Evolutionary conservation across 352 stramenopile species (phyloP), one percentile per base, ranked within the genome.

Genomic region (Poterioochromonas sp.): DNA sequence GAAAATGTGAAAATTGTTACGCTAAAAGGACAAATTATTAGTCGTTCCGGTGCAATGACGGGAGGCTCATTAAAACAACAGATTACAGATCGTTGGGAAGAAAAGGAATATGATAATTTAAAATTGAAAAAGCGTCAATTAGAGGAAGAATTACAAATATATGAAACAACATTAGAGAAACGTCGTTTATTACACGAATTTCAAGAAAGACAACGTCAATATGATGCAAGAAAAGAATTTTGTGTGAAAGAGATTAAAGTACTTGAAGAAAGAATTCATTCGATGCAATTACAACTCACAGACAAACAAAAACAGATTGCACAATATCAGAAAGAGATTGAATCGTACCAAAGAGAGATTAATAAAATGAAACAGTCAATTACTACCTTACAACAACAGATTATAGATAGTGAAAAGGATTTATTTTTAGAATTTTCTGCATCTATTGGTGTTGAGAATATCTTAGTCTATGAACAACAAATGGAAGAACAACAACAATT

Each of bases 31-130:
- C 93, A 95, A 83, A 91, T 98, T 62, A 96, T 99, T 70, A 95
- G 87, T 81, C 98, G 97, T 82, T 96, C 95, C 53, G 95, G 94
- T 65, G 97, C 94, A 82, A 99, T 98, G 93, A 99, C 93, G 0
- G 95, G 94, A 60, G 95, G 94, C 5, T 8, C 3, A 3, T 39
- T 34, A 26, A 26, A 20, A 71, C 87, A 90, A 18, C 95, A 91
- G 0, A 87, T 90, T 39, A 91, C 87, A 35, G 90, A 89, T 29
- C 85, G 91, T 79, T 98, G 92, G 91, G 90, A 96, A 71, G 91
- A 96, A 70, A 93, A 95, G 79, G 93, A 95, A 47, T 86, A 95
- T 8, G 86, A 93, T 39, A 81, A 86, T 3, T 80, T 96, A 1
- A 85, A 93, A 76, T 82, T 88, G 63, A 88, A 92, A 77, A 93